Evolutionary conservation across 192 early-diverging fungal species (phyloP).

Genomic region (Chytriomyces hyalinus): DNA sequence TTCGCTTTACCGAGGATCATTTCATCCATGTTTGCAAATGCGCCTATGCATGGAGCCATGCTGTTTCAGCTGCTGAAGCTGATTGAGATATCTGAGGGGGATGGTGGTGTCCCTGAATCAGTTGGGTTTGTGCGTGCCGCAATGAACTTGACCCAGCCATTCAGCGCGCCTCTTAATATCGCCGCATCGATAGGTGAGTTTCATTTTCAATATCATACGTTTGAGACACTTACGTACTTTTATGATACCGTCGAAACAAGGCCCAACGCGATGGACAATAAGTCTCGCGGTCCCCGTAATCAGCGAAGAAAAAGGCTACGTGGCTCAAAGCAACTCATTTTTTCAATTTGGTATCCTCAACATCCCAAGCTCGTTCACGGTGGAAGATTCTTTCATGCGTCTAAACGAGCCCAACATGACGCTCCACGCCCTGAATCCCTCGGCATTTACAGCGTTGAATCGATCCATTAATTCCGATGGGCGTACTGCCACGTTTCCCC

Average conservation of each 20-base stretch:
- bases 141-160: neutral
- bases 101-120: neutral
- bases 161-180: neutral
- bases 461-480: neutral
- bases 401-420: neutral
- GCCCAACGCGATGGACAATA: slow-evolving; percentile 1
- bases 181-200: neutral
- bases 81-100: neutral
- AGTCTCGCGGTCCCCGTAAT: neutral
- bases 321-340: neutral
- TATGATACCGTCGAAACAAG: neutral
- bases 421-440: neutral
- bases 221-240: neutral
- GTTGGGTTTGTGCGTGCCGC: neutral
- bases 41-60: neutral
- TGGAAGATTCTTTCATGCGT: neutral
- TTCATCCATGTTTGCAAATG: neutral
- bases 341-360: neutral
- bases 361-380: neutral
- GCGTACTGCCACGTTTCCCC: neutral
- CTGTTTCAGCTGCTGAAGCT: slow-evolving; percentile 1
- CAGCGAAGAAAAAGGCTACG: neutral
- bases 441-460: slow-evolving; percentile 3
- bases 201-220: neutral
- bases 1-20: slow-evolving; percentile 12